phyloP scores from a whole-genome alignment of 805 yeast species.

The Komagataella mondaviorum region DNA sequence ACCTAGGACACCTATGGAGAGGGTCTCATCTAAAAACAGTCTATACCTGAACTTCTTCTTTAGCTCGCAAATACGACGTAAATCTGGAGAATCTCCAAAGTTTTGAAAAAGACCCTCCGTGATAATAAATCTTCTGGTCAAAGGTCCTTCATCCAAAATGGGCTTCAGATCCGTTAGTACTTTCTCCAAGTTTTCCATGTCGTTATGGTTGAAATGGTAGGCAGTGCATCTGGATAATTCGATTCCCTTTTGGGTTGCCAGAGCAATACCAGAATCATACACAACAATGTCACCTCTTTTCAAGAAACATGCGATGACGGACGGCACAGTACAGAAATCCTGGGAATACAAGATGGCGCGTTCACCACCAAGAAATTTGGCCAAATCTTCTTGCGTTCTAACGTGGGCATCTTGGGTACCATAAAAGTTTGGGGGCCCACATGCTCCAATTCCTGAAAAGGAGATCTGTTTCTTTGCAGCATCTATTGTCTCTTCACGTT shows the following conservation, averaged over 20 bases:
- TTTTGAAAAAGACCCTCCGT: conserved; percentile 84
- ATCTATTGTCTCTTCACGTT: conserved; percentile 27
- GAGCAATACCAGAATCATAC: conserved; percentile 66
- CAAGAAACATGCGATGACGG: conserved; percentile 85
- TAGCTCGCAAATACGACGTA: conserved; percentile 55
- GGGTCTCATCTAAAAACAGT: conserved; percentile 75
- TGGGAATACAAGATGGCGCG: conserved; percentile 83
- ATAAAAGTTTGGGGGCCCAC: conserved; percentile 97
- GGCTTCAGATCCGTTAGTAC: conserved; percentile 49
- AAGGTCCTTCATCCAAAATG: conserved; percentile 52
- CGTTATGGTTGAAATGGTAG: conserved; percentile 79
- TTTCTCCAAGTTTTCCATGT: conserved; percentile 67
- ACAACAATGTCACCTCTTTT: conserved; percentile 91
- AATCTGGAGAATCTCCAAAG: conserved; percentile 67
- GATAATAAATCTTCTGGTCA: conserved; percentile 82
- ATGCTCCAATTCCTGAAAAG: conserved; percentile 87
- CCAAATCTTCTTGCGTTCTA: conserved; percentile 60
- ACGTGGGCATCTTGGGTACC: conserved; percentile 91
- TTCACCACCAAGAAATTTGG: conserved; percentile 66
- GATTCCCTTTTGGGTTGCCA: conserved; percentile 81
- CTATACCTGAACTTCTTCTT: conserved; percentile 78
- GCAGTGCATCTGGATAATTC: conserved; percentile 77
- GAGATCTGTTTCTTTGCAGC: conserved; percentile 46
- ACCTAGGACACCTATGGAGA: conserved; percentile 81
- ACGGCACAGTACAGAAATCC: conserved; percentile 75